These are phyloP conservation scores for Martensiomyces pterosporus DNA, from an alignment of 192 early-diverging fungal genomes.

Conservation along the genomic window DNA sequence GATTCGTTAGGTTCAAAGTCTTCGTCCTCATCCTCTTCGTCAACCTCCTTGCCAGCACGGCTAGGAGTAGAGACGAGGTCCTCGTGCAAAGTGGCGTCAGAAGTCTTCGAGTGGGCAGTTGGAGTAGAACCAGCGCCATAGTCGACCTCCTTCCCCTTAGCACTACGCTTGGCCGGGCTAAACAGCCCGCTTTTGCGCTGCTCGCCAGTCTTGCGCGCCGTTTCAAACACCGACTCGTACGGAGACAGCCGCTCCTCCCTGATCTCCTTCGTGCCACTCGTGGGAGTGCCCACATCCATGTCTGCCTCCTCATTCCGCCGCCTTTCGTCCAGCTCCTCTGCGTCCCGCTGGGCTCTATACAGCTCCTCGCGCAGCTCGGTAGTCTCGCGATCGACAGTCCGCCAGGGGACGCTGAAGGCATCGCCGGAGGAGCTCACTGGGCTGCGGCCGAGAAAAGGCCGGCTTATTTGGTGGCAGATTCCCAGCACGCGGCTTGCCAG, in stretches of 20 bases:
- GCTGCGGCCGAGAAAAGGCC: conserved; percentile 26
- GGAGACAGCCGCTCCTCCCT: conserved; percentile 3
- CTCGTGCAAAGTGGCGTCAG: no score
- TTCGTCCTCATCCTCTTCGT: conserved; percentile 22
- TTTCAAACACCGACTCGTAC: conserved; percentile 43
- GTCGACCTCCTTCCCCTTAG: neutral
- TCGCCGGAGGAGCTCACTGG: conserved; percentile 4
- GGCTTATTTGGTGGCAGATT: conserved; percentile 25
- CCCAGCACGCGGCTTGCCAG: conserved; percentile 22
- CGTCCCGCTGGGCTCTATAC: conserved; percentile 9
- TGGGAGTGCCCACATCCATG: no score
- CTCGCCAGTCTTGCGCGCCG: conserved; percentile 25
- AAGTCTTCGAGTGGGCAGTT: no score
- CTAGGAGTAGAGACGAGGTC: no score
- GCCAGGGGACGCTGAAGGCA: conserved; percentile 45
- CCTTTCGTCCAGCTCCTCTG: conserved; percentile 8
- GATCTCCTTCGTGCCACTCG: no score
- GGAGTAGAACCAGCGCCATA: neutral
- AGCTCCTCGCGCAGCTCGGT: conserved; percentile 32
- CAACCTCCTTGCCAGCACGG: conserved; percentile 1
- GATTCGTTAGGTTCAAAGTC: conserved; percentile 27
- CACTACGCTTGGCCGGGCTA: neutral
- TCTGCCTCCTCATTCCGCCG: conserved; percentile 2
- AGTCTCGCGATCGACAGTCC: conserved; percentile 38
- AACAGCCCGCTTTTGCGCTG: conserved; percentile 10